A percentile compares a stretch with the other conserved stretches of the same genome.
Evolutionary conservation across 306 rosid genomes (phyloP).

Genomic region (Sphenostylis stenocarpa): DNA sequence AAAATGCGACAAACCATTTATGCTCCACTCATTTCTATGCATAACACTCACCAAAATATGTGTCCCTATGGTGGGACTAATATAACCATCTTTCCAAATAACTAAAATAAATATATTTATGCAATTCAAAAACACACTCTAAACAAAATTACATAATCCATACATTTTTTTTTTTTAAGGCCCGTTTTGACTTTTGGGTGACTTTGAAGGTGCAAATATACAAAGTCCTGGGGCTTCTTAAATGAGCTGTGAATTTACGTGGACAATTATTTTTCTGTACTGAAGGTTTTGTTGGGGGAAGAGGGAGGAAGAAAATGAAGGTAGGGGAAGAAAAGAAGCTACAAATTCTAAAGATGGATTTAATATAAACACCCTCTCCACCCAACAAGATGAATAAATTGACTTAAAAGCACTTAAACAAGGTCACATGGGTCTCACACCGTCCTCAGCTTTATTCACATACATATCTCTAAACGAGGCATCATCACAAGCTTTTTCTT

Average conservation of each 20-base stretch:
- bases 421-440: conserved; percentile 26
- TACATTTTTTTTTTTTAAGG: no score
- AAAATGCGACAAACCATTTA: neutral
- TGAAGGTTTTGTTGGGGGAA: neutral
- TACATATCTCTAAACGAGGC: conserved; percentile 9
- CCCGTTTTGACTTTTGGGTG: neutral
- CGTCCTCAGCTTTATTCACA: conserved; percentile 20
- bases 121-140: no score
- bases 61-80: conserved; percentile 1
- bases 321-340: neutral
- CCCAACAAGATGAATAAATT: conserved; percentile 35
- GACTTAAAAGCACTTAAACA: conserved; percentile 17
- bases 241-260: neutral
- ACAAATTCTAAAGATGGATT: neutral
- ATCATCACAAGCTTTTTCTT: conserved; percentile 17
- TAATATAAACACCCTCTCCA: conserved; percentile 15
- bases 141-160: no score
- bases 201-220: neutral
- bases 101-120: no score
- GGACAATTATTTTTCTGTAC: neutral
- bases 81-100: no score
- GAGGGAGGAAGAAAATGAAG: neutral
- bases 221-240: neutral
- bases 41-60: neutral
- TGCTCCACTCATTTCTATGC: neutral